Percentiles rank a stretch among this genome's conserved stretches.
Conservation (phyloP, 495 filamentous ascomycete genomes). For the Cercophora samala region DNA sequence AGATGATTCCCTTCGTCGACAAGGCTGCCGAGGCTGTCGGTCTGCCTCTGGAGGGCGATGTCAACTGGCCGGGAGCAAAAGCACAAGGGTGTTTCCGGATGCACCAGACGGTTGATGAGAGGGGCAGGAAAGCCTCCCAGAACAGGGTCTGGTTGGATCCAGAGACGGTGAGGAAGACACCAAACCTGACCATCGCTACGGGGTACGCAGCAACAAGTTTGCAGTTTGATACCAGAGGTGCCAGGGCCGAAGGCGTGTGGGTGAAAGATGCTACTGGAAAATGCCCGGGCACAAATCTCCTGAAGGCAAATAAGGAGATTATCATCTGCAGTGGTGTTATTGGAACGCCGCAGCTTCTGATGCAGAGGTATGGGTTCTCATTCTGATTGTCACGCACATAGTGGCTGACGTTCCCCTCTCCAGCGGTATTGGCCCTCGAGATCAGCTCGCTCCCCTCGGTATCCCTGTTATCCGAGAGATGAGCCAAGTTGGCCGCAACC, state of each 20-base stretch:
- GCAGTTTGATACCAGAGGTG: background rate
- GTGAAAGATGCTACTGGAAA: background rate
- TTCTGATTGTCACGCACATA: background rate
- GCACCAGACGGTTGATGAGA: constrained; percentile 24
- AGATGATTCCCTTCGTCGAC: background rate
- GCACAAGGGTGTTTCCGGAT: constrained; percentile 26
- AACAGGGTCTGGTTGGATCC: constrained; percentile 23
- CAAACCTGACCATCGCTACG: background rate
- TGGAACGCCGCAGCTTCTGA: background rate
- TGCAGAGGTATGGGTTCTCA: background rate
- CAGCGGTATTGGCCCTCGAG: background rate
- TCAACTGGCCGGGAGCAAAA: background rate
- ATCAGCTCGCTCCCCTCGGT: background rate
- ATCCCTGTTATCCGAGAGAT: constrained; percentile 38
- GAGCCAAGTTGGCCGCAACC: constrained; percentile 22
- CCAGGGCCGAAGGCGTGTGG: background rate
- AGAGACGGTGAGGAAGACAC: background rate
- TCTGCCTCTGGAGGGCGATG: background rate
- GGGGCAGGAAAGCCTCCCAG: constrained; percentile 22
- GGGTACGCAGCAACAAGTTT: background rate
- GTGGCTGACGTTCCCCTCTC: background rate
- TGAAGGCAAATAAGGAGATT: background rate
- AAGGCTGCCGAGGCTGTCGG: background rate
- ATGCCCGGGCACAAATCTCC: background rate
- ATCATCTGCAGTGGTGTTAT: background rate